A percentile compares a stretch with the other conserved stretches of the same genome.
Conservation (phyloP, 176 grass and related monocot species). For the Eragrostis nindensis region DNA sequence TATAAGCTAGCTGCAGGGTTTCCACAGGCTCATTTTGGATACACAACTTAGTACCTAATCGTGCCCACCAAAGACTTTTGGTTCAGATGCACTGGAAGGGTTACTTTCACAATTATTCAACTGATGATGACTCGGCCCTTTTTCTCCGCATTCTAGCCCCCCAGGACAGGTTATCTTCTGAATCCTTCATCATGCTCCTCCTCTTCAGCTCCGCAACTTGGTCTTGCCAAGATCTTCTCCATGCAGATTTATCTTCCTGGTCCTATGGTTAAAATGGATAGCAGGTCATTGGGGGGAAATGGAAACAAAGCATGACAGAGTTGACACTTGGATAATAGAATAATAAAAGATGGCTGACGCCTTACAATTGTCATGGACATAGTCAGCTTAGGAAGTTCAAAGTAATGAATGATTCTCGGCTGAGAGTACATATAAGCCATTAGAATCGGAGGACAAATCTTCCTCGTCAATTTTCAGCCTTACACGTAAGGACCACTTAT, state of each 20-base stretch:
- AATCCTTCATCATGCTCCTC: constrained; percentile 55
- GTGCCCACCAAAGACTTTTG: background rate
- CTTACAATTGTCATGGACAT: background rate
- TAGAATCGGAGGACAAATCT: constrained; percentile 2
- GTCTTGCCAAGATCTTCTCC: constrained; percentile 70
- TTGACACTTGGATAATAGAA: constrained; percentile 3
- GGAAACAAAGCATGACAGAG: background rate
- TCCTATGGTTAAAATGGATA: constrained; percentile 36
- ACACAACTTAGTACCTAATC: constrained; percentile 12
- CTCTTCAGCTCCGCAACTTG: constrained; percentile 63
- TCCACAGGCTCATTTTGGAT: background rate
- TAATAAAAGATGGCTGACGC: background rate
- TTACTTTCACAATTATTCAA: constrained; percentile 31
- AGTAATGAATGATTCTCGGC: background rate
- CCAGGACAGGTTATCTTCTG: constrained; percentile 73
- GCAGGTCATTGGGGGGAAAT: background rate
- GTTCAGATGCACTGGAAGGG: background rate
- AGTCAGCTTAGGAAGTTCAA: background rate
- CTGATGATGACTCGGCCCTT: constrained; percentile 51
- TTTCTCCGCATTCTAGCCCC: constrained; percentile 68
- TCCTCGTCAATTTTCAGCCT: background rate
- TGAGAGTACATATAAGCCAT: background rate
- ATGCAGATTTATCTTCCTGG: constrained; percentile 57
- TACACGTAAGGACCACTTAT: background rate
- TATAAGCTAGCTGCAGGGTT: background rate